Evolutionary conservation across 2,329 filamentous ascomycete genomes (phyloP), one percentile per base, ranked within the genome.

Genomic region (Fusarium burgessii): DNA sequence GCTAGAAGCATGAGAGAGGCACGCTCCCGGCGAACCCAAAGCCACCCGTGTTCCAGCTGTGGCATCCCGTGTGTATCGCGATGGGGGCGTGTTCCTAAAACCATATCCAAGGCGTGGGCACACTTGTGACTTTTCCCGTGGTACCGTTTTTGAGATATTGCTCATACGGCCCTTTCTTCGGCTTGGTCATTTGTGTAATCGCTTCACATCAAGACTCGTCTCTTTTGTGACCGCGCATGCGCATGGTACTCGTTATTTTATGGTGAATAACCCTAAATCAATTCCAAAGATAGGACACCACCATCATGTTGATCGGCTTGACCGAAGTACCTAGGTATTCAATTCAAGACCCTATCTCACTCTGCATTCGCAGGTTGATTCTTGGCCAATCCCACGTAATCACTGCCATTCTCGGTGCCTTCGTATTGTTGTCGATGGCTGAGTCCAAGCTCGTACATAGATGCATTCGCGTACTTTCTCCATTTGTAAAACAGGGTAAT

Each of bases 381-480:
- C 56, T 45, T 54, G 38, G 51, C 56, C 36, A 72, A 72, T 72
- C 68, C 65, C 49, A 62, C 51, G 60, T 66, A 54, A 61, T 66
- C 38, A 58, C 42, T 69, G 36, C 55, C 69, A 57, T 72, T 61
- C 38, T 68, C 23, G 29, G 65, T 56, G 45, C 32, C 46, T 62
- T 71, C 51, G 65, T 66, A 59, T 76, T 59, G 40, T 68, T 49
- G 60, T 58, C 50, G 69, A 72, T 74, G 73, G 70, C 69, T 56
- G 68, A 64, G 43, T 45, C 40, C 29, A 63, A 43, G 52, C 66
- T 47, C 66, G 45, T 46, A 23, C 67, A 43, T 45, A n/a, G 32
- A 68, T 25, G 56, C 20, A 76, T 74, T 76, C 64, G 74, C 71
- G 68, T 68, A 72, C 54, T 55, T 46, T 51, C 63, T 54, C 65